Conservation (phyloP, 306 rosid species). For the Cucumis sativus region Cucumber_9930_V3 NC_026656.2:5548001-5548500, state of each 20-base stretch:
- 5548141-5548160: constrained; percentile 82
- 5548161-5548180: constrained; percentile 74
- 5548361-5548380: constrained; percentile 69
- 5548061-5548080: constrained; percentile 93
- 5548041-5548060: constrained; percentile 61
- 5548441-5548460: constrained; percentile 8
- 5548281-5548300: constrained; percentile 99
- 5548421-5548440: not conserved
- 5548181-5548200: constrained; percentile 67
- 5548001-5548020: not conserved
- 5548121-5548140: constrained; percentile 93
- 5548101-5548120: constrained; percentile 94
- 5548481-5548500: constrained; percentile 61
- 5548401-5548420: not conserved
- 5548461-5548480: constrained; percentile 3
- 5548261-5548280: constrained; percentile 97
- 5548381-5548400: constrained; percentile 1
- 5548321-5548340: constrained; percentile 98
- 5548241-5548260: constrained; percentile 83
- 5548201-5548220: constrained; percentile 92
- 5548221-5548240: constrained; percentile 85
- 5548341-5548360: constrained; percentile 96
- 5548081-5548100: constrained; percentile 94
- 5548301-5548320: constrained; percentile 89
- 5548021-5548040: constrained; percentile 11